Percentiles rank a stretch among this genome's conserved stretches.
Evolutionary conservation across 2,329 filamentous ascomycete species (phyloP).

Genomic region (Cladosporium sp.): DNA sequence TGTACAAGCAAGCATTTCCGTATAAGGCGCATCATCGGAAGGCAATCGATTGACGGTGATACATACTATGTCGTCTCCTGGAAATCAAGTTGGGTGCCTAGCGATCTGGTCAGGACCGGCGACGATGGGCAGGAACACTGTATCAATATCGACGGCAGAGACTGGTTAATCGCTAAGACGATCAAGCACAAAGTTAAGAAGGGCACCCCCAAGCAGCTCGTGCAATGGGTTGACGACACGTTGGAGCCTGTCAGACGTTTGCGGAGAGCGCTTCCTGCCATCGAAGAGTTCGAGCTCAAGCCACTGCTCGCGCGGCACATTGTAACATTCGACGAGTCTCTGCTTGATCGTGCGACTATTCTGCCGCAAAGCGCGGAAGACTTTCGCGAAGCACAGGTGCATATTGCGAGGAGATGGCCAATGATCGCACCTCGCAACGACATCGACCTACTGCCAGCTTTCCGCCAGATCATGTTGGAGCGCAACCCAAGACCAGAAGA

Average conservation of each 20-base stretch:
- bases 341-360: neutral
- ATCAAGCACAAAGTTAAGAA: neutral
- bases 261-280: neutral
- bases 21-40: neutral
- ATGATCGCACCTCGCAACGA: neutral
- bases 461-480: neutral
- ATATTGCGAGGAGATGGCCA: neutral
- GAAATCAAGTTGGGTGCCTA: neutral
- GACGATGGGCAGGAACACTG: neutral
- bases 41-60: neutral
- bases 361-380: neutral
- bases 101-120: neutral
- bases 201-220: neutral
- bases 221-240: neutral
- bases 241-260: neutral
- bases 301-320: neutral
- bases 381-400: neutral
- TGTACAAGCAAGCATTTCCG: neutral
- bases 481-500: neutral
- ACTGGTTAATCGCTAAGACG: neutral
- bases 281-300: neutral
- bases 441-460: neutral
- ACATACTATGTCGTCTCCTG: neutral
- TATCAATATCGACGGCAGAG: neutral
- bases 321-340: neutral